Evolutionary conservation across 192 early-diverging fungal species (phyloP), one percentile per base, ranked within the genome.

Genomic region (Spizellomyces sp.): DNA sequence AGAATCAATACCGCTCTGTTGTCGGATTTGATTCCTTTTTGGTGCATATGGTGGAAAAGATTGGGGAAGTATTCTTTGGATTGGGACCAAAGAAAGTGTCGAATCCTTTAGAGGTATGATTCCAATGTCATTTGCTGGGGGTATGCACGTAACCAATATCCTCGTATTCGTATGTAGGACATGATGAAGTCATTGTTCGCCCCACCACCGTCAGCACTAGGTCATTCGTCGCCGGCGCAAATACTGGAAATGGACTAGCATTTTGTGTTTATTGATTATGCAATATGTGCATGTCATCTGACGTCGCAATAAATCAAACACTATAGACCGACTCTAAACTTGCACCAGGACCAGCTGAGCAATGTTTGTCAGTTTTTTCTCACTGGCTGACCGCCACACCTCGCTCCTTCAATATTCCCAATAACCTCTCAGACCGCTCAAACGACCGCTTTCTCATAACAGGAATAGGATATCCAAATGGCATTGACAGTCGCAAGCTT

Each of bases 141-240:
- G 3, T 14, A 10, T 48, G 14, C 69, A 12, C 43, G 12, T 14
- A 12, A 9, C 56, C 9, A 42, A 69, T 15, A 17, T 71, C 15
- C 17, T 36, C 52, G 42, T 60, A 17, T 27, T 50, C 58, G 8
- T 21, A 45, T 52, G 36, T 67, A 78, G 77, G 77, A 79, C 45
- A 67, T 80, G 59, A 78, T 80, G 79, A 80, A 80, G 45, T 75
- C 71, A 9, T 41, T 80, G 72, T 80, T 80, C 67, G 76, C 75
- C n/a, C 66, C 58, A 57, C 75, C 75, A 43, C 64, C 64, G 27
- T 27, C n/a, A 62, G 22, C 54, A 19, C 27, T 36, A 36, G 27
- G 27, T 36, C 27, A 36, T 36, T 36, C 27, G 27, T 36, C 27
- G 27, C 27, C 0, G 27, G 27, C 27, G 27, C 27, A 36, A 36